A percentile compares a stretch with the other conserved stretches of the same genome.
Conservation (phyloP, 345 rosid species). For the Isatis tinctoria region DNA sequence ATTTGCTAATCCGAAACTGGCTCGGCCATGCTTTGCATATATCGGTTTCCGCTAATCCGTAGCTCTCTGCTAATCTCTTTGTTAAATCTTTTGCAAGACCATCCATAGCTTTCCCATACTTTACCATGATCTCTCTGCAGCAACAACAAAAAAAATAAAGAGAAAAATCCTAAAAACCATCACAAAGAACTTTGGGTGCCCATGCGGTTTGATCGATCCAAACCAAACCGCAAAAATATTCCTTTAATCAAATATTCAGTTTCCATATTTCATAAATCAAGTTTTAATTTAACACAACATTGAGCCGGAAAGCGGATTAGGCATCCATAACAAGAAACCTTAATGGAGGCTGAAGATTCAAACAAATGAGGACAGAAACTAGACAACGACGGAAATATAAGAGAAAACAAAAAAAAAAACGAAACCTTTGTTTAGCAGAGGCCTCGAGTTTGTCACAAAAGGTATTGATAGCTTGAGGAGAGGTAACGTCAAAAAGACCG, state of each 20-base stretch:
- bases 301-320: background rate
- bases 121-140: constrained; percentile 47
- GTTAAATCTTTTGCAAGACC: constrained; percentile 34
- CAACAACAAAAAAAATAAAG: background rate
- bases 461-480: constrained; percentile 42
- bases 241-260: background rate
- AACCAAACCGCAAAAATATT: background rate
- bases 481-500: constrained; percentile 66
- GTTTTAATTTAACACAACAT: background rate
- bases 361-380: background rate
- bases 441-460: constrained; percentile 68
- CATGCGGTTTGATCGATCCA: background rate
- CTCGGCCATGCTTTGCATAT: constrained; percentile 57
- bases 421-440: constrained; percentile 58
- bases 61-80: constrained; percentile 40
- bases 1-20: constrained; percentile 51
- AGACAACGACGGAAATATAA: background rate
- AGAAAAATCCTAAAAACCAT: background rate
- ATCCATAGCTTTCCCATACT: constrained; percentile 52
- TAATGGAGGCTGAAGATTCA: background rate
- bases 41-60: background rate
- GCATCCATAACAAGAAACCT: background rate
- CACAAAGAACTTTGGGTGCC: background rate
- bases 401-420: background rate
- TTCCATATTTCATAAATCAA: background rate